Percentiles rank a stretch among this genome's conserved stretches.
Evolutionary conservation across 108 stramenopile genomes (phyloP).

Genomic region (Mediolabrus comicus): DNA sequence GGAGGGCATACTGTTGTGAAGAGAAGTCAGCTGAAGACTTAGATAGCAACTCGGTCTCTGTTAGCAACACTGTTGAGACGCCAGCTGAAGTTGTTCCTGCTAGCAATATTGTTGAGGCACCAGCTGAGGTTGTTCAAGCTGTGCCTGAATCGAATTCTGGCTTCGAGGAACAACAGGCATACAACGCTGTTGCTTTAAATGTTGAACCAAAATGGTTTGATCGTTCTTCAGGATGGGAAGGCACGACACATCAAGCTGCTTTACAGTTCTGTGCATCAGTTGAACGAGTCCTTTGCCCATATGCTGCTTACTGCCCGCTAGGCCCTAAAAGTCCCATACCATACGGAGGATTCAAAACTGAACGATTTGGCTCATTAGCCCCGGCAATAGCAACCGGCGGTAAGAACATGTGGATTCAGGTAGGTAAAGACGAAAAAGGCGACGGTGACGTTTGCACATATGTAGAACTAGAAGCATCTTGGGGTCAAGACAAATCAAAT

Average conservation of each 20-base stretch:
- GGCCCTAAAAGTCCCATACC: not conserved
- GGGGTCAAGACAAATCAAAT: not conserved
- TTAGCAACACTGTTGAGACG: not conserved
- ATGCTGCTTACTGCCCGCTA: not conserved
- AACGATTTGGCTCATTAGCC: not conserved
- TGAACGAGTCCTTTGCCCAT: constrained; percentile 11
- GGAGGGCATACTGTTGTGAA: not conserved
- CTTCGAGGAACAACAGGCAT: not conserved
- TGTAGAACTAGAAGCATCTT: not conserved
- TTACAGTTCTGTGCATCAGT: constrained; percentile 8
- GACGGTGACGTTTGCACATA: not conserved
- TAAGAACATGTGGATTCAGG: constrained; percentile 40
- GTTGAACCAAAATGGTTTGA: constrained; percentile 10
- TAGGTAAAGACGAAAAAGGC: constrained; percentile 15
- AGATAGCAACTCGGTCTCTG: too few species aligned
- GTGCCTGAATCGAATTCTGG: not conserved
- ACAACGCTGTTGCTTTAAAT: not conserved
- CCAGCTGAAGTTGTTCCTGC: not conserved
- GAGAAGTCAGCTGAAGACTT: too few species aligned
- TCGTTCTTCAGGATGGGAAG: constrained; percentile 14
- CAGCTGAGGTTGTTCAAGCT: not conserved
- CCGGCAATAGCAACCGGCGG: constrained; percentile 25
- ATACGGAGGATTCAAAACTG: not conserved
- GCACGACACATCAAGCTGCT: constrained; percentile 4
- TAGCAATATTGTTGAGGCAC: not conserved